These are phyloP conservation scores for Colletotrichum brevisporum DNA, from an alignment of 2,329 filamentous ascomycete species.

Conservation along the genomic window DNA sequence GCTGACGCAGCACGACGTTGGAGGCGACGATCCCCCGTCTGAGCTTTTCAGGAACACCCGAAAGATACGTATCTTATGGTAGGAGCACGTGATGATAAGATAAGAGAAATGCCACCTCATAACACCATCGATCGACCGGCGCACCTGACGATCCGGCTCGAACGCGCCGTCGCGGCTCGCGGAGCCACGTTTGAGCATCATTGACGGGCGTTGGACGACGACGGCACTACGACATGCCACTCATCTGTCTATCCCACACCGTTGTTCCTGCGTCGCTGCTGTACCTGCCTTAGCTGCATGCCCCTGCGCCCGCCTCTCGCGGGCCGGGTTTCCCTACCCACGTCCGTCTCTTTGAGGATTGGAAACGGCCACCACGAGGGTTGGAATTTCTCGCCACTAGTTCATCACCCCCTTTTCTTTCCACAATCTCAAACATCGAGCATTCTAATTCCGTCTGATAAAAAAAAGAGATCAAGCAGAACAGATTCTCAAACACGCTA, in stretches of 20 bases:
- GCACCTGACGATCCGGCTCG: slow-evolving; percentile 30
- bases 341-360: too few species aligned
- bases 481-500: slow-evolving; percentile 14
- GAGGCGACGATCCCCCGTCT: slow-evolving; percentile 8
- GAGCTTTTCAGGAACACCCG: slow-evolving; percentile 2
- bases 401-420: not conserved
- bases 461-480: not conserved
- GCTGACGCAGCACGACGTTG: slow-evolving; percentile 8
- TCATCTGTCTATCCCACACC: too few species aligned
- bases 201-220: not conserved
- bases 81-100: slow-evolving; percentile 20
- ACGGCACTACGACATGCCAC: too few species aligned
- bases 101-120: not conserved
- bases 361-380: not conserved
- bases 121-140: slow-evolving; percentile 1
- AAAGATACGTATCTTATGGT: not conserved
- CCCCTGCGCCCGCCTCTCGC: not conserved
- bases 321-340: too few species aligned
- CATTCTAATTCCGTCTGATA: slow-evolving; percentile 32
- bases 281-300: not conserved
- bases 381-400: slow-evolving; percentile 15
- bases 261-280: not conserved
- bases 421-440: too few species aligned
- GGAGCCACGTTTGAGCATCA: not conserved
- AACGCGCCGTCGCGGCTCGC: slow-evolving; percentile 26